A percentile compares a stretch with the other conserved stretches of the same genome.
These are phyloP conservation scores for Pezicula rhizophila DNA, from an alignment of 2,329 filamentous ascomycete species.

Conservation along the genomic window DNA sequence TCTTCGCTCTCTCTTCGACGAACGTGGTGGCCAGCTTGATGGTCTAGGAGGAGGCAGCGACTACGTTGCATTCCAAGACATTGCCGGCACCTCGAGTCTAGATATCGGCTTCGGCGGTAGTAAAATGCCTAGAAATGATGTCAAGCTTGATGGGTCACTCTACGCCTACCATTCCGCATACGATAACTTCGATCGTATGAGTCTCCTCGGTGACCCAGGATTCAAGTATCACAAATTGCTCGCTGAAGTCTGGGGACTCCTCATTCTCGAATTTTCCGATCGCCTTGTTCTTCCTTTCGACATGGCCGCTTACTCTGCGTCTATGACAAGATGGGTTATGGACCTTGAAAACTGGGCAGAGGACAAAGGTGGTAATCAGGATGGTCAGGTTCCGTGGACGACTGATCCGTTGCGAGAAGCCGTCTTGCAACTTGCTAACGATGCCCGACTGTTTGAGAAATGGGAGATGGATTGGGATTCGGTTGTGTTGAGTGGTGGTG, in stretches of 20 bases:
- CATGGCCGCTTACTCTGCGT: slow-evolving; percentile 63
- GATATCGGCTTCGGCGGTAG: slow-evolving; percentile 65
- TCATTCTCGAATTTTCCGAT: slow-evolving; percentile 83
- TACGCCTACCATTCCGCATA: slow-evolving; percentile 80
- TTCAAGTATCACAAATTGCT: slow-evolving; percentile 77
- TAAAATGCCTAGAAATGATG: not conserved
- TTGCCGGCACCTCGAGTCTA: slow-evolving; percentile 81
- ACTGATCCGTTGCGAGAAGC: slow-evolving; percentile 55
- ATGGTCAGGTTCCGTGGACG: slow-evolving; percentile 31
- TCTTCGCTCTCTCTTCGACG: slow-evolving; percentile 71
- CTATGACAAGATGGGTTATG: slow-evolving; percentile 58
- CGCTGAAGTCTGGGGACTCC: slow-evolving; percentile 70
- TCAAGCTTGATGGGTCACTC: slow-evolving; percentile 39
- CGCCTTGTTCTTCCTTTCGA: slow-evolving; percentile 78
- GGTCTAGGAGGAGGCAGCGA: slow-evolving; percentile 72
- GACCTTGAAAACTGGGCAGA: slow-evolving; percentile 62
- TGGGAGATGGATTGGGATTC: slow-evolving; percentile 78
- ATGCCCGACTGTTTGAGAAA: slow-evolving; percentile 59
- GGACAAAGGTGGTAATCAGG: slow-evolving; percentile 47
- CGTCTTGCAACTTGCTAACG: slow-evolving; percentile 50
- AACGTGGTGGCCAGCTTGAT: slow-evolving; percentile 52
- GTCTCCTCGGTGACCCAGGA: slow-evolving; percentile 69
- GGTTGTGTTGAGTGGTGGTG: slow-evolving; percentile 62
- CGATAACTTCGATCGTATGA: slow-evolving; percentile 85
- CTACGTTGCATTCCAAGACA: slow-evolving; percentile 84